Conservation (phyloP, 129 eudicot genomes). For the sunflower (Helianthus annuus) region HanXRQr2.0-SUNRISE NC_035447.2:40405953-40406452, state of each 20-base stretch:
- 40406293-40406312: constrained; percentile 51
- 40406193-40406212: constrained; percentile 45
- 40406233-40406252: constrained; percentile 48
- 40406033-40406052: no score
- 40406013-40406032: no score
- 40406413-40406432: constrained; percentile 57
- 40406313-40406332: constrained; percentile 42
- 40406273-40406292: constrained; percentile 53
- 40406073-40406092: no score
- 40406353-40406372: constrained; percentile 43
- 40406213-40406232: constrained; percentile 47
- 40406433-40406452: constrained; percentile 47
- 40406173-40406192: constrained; percentile 14
- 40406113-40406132: no score
- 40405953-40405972: no score
- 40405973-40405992: no score
- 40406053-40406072: no score
- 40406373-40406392: constrained; percentile 45
- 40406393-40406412: constrained; percentile 39
- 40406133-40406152: no score
- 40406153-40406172: no score
- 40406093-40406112: no score
- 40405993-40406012: no score
- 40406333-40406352: constrained; percentile 51
- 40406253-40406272: constrained; percentile 56